A percentile compares a stretch with the other conserved stretches of the same genome.
These are phyloP conservation scores for Suhomyces chickasaworum DNA, from an alignment of 1,139 yeast species.

Conservation along the genomic window DNA sequence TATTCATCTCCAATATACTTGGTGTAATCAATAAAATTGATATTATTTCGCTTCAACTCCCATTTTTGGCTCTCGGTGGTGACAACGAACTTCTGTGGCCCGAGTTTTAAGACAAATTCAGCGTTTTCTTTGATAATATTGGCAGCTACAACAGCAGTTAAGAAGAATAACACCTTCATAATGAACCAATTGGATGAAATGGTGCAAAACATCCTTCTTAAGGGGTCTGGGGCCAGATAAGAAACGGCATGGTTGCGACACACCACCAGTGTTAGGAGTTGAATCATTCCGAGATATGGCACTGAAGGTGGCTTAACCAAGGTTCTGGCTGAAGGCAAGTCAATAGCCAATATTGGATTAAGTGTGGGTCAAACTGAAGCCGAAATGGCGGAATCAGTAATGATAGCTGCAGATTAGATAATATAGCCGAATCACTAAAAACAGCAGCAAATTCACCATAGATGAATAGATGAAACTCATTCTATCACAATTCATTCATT, in stretches of 20 bases:
- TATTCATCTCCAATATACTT: conserved; percentile 39
- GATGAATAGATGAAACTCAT: too few species aligned
- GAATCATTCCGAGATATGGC: neutral
- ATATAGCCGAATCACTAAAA: too few species aligned
- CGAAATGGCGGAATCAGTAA: too few species aligned
- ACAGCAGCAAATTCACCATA: too few species aligned
- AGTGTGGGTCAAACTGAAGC: too few species aligned
- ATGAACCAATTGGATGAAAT: too few species aligned
- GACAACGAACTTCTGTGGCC: conserved; percentile 40
- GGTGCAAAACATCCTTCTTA: neutral
- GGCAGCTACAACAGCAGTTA: neutral
- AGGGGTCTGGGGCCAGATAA: neutral
- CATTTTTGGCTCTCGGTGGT: conserved; percentile 61
- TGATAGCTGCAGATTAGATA: too few species aligned
- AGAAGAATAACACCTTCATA: neutral
- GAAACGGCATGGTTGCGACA: neutral
- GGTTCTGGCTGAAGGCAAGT: too few species aligned
- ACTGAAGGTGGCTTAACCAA: too few species aligned
- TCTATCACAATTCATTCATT: too few species aligned
- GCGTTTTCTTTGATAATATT: neutral
- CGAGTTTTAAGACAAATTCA: conserved; percentile 34
- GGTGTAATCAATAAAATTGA: conserved; percentile 73
- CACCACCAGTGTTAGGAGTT: neutral
- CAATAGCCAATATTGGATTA: too few species aligned
- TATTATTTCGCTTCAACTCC: conserved; percentile 52